Conservation (phyloP, 768 basidiomycete species). For the Xerocomus potaroensis region DNA sequence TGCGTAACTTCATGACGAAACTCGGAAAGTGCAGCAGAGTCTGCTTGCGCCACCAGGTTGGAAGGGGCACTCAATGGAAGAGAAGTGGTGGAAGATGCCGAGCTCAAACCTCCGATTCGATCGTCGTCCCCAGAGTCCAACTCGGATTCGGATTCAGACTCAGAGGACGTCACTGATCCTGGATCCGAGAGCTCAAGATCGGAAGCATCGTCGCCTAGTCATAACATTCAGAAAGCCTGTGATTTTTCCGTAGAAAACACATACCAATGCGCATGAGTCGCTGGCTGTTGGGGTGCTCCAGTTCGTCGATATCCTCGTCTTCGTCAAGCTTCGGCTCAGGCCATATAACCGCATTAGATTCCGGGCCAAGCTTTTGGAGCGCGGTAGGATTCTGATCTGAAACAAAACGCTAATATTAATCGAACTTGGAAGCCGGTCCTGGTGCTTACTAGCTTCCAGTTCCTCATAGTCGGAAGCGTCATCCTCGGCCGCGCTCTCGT, state of each 20-base stretch:
- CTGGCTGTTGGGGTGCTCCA: conserved; percentile 63
- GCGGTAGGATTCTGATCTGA: conserved; percentile 48
- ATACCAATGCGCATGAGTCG: conserved; percentile 74
- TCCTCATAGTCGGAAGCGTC: conserved; percentile 64
- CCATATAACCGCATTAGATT: conserved; percentile 80
- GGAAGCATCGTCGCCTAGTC: conserved; percentile 51
- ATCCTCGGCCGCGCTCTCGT: conserved; percentile 29
- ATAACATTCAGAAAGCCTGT: conserved; percentile 1
- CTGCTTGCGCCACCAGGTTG: conserved; percentile 34
- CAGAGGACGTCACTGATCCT: conserved; percentile 52
- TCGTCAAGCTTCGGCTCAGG: conserved; percentile 56
- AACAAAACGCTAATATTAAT: conserved; percentile 6
- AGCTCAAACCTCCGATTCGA: conserved; percentile 29
- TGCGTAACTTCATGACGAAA: conserved; percentile 75
- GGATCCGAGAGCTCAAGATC: conserved; percentile 62
- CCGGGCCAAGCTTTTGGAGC: conserved; percentile 52
- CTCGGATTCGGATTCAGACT: conserved; percentile 41
- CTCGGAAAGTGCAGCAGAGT: conserved; percentile 54
- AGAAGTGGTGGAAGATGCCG: conserved; percentile 47
- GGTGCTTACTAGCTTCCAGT: conserved; percentile 56
- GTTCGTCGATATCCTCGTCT: conserved; percentile 58
- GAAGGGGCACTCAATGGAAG: conserved; percentile 39
- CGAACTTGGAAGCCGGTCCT: neutral
- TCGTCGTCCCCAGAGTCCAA: conserved; percentile 40
- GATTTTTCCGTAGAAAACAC: neutral